Conservation (phyloP, 1,284 basidiomycete genomes). For the Melampsora occidentalis region DNA sequence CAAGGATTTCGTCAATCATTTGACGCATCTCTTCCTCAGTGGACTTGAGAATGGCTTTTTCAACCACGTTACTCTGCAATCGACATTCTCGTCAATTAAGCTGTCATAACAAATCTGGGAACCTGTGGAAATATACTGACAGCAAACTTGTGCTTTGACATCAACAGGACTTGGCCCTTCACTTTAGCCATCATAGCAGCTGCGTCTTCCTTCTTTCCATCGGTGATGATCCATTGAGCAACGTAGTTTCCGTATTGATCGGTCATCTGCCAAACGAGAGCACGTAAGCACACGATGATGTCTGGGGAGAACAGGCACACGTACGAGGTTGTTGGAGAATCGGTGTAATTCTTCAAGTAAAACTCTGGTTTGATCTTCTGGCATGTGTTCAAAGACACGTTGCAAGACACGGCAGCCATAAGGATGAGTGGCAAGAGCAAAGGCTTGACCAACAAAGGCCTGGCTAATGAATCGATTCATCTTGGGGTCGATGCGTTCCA, state of each 20-base stretch:
- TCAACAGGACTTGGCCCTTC: constrained; percentile 71
- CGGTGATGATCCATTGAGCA: constrained; percentile 82
- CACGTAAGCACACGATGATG: not conserved
- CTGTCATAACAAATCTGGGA: not conserved
- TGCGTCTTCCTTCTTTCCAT: constrained; percentile 70
- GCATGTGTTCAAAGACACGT: constrained; percentile 81
- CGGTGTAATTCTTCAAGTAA: constrained; percentile 82
- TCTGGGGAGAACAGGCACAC: not conserved
- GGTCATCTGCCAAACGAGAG: constrained; percentile 49
- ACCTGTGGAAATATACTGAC: not conserved
- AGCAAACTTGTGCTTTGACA: constrained; percentile 47
- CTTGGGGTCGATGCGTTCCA: constrained; percentile 73
- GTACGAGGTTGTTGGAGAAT: constrained; percentile 62
- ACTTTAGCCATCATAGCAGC: constrained; percentile 68
- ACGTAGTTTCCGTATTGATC: constrained; percentile 58
- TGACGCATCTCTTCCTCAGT: constrained; percentile 64
- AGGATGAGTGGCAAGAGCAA: constrained; percentile 78
- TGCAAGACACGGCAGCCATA: constrained; percentile 96
- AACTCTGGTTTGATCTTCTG: constrained; percentile 63
- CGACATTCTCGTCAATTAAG: constrained; percentile 60
- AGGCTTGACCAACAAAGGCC: constrained; percentile 77
- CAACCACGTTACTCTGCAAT: constrained; percentile 90
- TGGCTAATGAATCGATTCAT: constrained; percentile 70
- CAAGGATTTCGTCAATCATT: constrained; percentile 78
- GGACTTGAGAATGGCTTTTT: constrained; percentile 77